Base-by-base conservation (phyloP, 148 eudicot species). In the Camellia lanceoleosa region DNA sequence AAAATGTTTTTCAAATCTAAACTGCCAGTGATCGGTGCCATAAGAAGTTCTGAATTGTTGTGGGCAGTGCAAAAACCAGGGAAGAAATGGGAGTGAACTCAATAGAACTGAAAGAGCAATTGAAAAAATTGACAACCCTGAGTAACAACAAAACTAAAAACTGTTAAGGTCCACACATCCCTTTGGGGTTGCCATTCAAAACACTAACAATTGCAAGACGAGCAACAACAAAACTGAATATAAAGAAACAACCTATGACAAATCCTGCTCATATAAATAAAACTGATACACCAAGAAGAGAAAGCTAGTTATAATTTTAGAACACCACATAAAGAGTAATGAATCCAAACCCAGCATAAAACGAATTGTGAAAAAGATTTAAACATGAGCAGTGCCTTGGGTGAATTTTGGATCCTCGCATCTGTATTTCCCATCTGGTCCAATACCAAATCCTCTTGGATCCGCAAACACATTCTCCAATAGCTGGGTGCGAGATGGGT, bases 391-490 rank as follows among this genome's bases (percentile, higher is more conserved):
- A 68, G 98, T 95, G 78, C 98, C 98, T 88, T 95, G 84, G 68
- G 98, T 95, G 87, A 95, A 95, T 80, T 93, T 95, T 47, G 98
- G 98, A 80, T 95, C 98, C 85, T 95, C 98, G 47, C 97, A 95
- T 82, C 96, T 88, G 89, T 95, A 95, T 82, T 80, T 93, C 30
- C 98, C 98, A 87, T 95, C 96, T 23, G 98, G 98, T 74, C 97
- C 97, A 49, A 95, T 95, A 52, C 98, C 98, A 43, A 95, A 95
- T 73, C 98, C 98, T 82, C 86, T 93, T 7, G 98, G 96, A 73
- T 95, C 98, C 1, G 93, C 91, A 79, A 95, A 95, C 16, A 95
- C 98, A 59, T 93, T 95, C 78, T 95, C 94, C n/a, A 95, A 83
- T 82, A 95, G 93, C 83, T 95, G 97, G 85, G 84, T 85, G 38